A percentile compares a stretch with the other conserved stretches of the same genome.
phyloP scores from a whole-genome alignment of 164 flowering plant species.

The Umbilicus rupestris region DNA sequence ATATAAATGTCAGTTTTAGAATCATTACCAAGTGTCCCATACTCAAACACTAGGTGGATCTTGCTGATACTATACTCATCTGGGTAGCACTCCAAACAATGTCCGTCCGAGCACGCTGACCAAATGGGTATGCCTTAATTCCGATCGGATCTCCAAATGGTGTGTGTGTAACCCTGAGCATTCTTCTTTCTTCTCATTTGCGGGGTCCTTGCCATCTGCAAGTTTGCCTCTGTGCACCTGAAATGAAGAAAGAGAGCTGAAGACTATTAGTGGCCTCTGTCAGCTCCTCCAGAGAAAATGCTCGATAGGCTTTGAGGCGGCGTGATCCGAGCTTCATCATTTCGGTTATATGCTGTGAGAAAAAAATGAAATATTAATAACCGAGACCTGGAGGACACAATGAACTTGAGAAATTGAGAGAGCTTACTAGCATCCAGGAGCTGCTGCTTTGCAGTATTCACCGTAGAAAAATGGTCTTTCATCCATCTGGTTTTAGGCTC shows the following conservation, averaged over 20 bases:
- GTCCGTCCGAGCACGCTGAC: slow-evolving; percentile 93
- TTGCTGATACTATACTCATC: slow-evolving; percentile 89
- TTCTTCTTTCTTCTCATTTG: slow-evolving; percentile 55
- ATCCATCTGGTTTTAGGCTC: too few species aligned
- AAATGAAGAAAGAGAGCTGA: slow-evolving; percentile 33
- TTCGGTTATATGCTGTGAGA: slow-evolving; percentile 72
- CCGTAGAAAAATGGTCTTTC: too few species aligned
- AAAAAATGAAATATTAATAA: neutral
- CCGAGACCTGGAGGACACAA: neutral
- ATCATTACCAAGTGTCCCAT: slow-evolving; percentile 66
- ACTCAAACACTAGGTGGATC: slow-evolving; percentile 76
- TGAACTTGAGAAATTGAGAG: neutral
- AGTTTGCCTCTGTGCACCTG: slow-evolving; percentile 86
- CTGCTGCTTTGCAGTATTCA: too few species aligned
- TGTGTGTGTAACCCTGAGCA: slow-evolving; percentile 53
- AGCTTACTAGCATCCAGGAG: too few species aligned
- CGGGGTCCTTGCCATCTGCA: slow-evolving; percentile 74
- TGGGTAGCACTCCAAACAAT: slow-evolving; percentile 83
- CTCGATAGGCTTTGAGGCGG: slow-evolving; percentile 72
- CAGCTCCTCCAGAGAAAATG: slow-evolving; percentile 77
- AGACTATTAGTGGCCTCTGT: slow-evolving; percentile 68
- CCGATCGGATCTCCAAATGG: slow-evolving; percentile 70
- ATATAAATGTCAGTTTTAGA: neutral
- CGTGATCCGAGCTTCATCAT: slow-evolving; percentile 67
- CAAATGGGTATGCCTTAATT: slow-evolving; percentile 80